These are phyloP conservation scores for Parmales sp. DNA, from an alignment of 108 stramenopile species.

Conservation along the genomic window DNA sequence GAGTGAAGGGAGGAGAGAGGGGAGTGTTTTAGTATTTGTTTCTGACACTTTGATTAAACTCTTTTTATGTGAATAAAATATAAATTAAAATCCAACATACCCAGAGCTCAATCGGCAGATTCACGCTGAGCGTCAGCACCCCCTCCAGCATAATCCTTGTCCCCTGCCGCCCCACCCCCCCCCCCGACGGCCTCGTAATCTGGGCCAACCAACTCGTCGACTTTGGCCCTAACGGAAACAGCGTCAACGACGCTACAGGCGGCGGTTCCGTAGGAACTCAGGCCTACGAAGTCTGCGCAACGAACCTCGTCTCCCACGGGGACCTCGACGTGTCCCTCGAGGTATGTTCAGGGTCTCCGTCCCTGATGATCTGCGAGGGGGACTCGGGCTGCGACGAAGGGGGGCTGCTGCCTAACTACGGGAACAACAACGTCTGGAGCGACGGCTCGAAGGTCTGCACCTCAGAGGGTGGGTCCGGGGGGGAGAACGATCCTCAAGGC, in stretches of 20 bases:
- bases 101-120: no score
- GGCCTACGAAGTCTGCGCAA: background rate
- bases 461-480: no score
- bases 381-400: background rate
- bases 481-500: background rate
- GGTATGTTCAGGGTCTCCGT: background rate
- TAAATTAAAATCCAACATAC: no score
- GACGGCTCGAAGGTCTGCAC: background rate
- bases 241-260: no score
- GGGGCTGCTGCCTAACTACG: background rate
- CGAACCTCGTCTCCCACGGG: background rate
- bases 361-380: conserved; percentile 1
- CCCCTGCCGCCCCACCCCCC: background rate
- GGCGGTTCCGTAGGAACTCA: no score
- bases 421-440: background rate
- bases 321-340: background rate
- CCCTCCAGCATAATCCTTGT: background rate
- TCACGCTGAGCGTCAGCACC: background rate
- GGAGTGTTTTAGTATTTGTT: no score
- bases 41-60: no score
- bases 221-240: background rate
- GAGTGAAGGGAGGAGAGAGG: no score
- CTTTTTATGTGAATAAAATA: no score
- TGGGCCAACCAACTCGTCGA: background rate
- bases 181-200: background rate